Evolutionary conservation across 257 asterid genomes (phyloP), one percentile per base, ranked within the genome.

Genomic region (Solanum microdontum): DNA sequence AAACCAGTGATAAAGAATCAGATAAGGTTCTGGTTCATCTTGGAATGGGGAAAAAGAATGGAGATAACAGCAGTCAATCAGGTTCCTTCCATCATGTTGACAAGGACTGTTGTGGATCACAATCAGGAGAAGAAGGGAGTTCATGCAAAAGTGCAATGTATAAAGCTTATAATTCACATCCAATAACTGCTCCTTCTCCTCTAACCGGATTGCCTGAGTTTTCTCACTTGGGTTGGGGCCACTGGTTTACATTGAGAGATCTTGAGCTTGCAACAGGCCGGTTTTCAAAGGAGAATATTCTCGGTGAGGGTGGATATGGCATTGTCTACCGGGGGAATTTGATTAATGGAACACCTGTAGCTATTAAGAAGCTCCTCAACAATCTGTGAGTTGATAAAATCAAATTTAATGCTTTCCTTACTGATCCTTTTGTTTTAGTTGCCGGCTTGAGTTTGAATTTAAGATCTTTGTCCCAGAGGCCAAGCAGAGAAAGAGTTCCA

Each of bases 241-340:
- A 96, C 83, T 96, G 99, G 98, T 96, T 96, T 89, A 96, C 99
- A 14, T 84, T 96, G 73, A 86, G 99, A 88, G 98, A 95, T 89
- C 98, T 96, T 45, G 98, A 96, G 84, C 89, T 91, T 55, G 98
- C 99, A 10, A 96, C 99, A 9, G 92, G 92, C 72, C 89, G 95
- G 79, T 97, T 97, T 90, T 94, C 98, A 3, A 95, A 95, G 93
- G 98, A 96, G 87, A 93, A 96, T 88, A 89, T 97, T 83, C 84
- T 96, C 55, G 99, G 99, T 79, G 99, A 97, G 91, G 99, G 99
- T 83, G 99, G 99, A 80, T 97, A 97, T 89, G 99, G 98, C 82
- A 93, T 97, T 85, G 99, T 97, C 89, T 97, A 97, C 87, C 86
- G 89, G 51, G 99, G 99, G 32, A 91, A 91, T 85, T 92, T 97